phyloP scores from a whole-genome alignment of 371 early-diverging fungal genomes.

The Actinomortierella ambigua region DNA sequence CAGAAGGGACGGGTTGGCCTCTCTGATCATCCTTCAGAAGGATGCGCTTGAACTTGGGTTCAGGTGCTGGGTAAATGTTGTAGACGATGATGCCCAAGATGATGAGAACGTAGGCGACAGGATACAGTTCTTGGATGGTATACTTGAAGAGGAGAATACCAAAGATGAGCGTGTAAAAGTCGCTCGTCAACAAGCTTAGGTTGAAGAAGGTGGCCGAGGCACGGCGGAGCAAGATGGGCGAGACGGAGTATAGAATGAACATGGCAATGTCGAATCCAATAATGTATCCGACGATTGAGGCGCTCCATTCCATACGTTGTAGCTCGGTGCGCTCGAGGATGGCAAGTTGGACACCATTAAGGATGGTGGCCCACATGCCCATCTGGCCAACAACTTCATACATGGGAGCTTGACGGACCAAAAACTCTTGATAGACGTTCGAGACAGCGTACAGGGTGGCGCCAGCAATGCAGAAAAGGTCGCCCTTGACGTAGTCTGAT shows the following conservation, averaged over 20 bases:
- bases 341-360: constrained; percentile 71
- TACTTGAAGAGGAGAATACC: constrained; percentile 68
- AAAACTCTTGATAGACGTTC: constrained; percentile 71
- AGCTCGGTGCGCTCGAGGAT: constrained; percentile 65
- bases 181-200: constrained; percentile 75
- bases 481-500: constrained; percentile 63
- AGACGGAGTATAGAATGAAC: constrained; percentile 70
- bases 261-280: constrained; percentile 67
- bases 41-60: constrained; percentile 26
- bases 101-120: constrained; percentile 67
- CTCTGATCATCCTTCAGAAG: constrained; percentile 2
- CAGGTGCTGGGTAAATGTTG: constrained; percentile 58
- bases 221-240: constrained; percentile 70
- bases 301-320: constrained; percentile 46
- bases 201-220: constrained; percentile 80
- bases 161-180: constrained; percentile 77
- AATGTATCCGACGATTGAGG: constrained; percentile 58
- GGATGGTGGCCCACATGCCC: constrained; percentile 71
- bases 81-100: constrained; percentile 68
- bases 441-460: constrained; percentile 75
- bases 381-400: constrained; percentile 77
- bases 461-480: constrained; percentile 71
- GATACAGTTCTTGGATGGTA: constrained; percentile 61
- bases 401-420: constrained; percentile 68
- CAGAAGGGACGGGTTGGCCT: too few species aligned